These are phyloP conservation scores for Suillus hirtellus DNA, from an alignment of 768 basidiomycete genomes.

Conservation along the genomic window DNA sequence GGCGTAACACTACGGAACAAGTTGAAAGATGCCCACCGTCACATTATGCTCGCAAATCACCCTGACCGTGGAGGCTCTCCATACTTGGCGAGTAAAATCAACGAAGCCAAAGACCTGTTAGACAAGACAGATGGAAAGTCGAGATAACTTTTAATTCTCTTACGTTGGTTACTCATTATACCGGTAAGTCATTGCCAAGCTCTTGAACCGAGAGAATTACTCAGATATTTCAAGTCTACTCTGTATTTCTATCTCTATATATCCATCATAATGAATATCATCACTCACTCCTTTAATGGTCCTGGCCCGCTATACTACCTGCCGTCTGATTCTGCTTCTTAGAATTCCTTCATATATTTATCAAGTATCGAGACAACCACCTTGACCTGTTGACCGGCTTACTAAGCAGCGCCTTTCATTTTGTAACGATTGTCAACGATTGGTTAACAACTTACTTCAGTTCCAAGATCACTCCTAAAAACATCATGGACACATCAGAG, in stretches of 20 bases:
- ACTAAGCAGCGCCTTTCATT: slow-evolving; percentile 1
- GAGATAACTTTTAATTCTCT: slow-evolving; percentile 20
- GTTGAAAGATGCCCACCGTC: slow-evolving; percentile 93
- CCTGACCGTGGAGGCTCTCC: slow-evolving; percentile 99
- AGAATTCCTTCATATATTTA: background rate
- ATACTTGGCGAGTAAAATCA: slow-evolving; percentile 97
- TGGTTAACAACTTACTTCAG: background rate
- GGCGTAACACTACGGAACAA: slow-evolving; percentile 69
- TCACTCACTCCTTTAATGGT: slow-evolving; percentile 9
- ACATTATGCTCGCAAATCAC: slow-evolving; percentile 98
- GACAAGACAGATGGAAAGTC: slow-evolving; percentile 71
- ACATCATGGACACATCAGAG: slow-evolving; percentile 39
- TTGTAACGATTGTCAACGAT: background rate
- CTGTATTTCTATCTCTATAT: slow-evolving; percentile 25
- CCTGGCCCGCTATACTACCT: background rate
- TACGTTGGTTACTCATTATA: background rate
- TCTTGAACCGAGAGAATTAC: slow-evolving; percentile 17
- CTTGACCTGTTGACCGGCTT: background rate
- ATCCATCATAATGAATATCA: slow-evolving; percentile 20
- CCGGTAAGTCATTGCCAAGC: background rate
- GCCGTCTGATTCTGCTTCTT: background rate
- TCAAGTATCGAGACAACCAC: background rate
- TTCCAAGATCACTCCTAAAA: background rate
- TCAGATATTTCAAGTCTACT: slow-evolving; percentile 4
- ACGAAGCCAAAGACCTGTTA: slow-evolving; percentile 93